Evolutionary conservation across 106 monocot species (phyloP), one percentile per base, ranked within the genome.

Genomic region (Acorus gramineus): DNA sequence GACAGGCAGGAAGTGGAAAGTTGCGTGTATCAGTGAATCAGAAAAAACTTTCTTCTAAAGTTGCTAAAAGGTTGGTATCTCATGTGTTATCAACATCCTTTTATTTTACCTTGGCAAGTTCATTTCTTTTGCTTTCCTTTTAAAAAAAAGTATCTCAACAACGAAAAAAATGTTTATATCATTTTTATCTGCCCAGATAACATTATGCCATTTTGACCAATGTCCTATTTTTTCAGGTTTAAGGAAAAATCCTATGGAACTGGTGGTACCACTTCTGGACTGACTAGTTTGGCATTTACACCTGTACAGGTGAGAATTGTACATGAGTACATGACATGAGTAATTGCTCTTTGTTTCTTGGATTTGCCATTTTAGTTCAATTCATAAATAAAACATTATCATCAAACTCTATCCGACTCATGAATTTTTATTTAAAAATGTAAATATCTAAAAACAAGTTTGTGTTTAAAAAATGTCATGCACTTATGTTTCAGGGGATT

Each of bases 1-100:
- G 95, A 70, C 95, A 91, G 72, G 95, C 90, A 61, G 95, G 95
- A 78, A 96, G 90, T 53, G 95, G 95, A 44, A 90, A 91, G 76
- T 66, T 96, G 61, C 90, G 95, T 5, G 90, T 96, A 5, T 82
- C 95, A 49, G 76, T 79, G 70, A 87, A 53, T 63, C 87, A 85
- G 74, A 96, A 80, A 63, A 96, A 87, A 73, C 85, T 96, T 76
- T 77, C 84, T 68, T 49, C 81, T 65, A 96, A 91, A 77, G 78
- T 80, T 66, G 66, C 87, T 50, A 96, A 96, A 63, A 90, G 69
- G 95, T 91, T 74, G 3, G 49, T 14, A 12, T 10, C 8, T 47
- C 3, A 1, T 28, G 28, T 28, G 28, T 28, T 28, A 28, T 28
- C 1, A 28, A 28, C 28, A 28, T 28, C 28, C 28, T 28, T 28